Evolutionary conservation across 2,329 filamentous ascomycete species (phyloP).

Genomic region (Boeremia exigua): DNA sequence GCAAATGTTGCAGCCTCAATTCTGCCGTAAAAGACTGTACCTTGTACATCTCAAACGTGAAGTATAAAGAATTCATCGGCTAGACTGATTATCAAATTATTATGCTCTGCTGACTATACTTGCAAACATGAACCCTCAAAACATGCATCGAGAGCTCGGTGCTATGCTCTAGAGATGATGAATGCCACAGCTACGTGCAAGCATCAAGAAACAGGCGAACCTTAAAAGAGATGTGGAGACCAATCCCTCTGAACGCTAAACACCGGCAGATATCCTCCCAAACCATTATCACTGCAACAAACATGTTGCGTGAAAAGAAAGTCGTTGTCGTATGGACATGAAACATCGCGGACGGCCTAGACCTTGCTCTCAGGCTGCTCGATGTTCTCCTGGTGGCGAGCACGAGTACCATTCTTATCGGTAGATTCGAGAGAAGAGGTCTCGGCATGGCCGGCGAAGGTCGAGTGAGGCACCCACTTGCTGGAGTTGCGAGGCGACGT

Average conservation of each 20-base stretch:
- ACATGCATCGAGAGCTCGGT: neutral
- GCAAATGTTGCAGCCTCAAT: too few species aligned
- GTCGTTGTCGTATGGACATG: neutral
- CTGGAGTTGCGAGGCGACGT: conserved; percentile 73
- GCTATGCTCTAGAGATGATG: neutral
- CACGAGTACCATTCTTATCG: conserved; percentile 7
- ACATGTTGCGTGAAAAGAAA: neutral
- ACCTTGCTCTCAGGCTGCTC: neutral
- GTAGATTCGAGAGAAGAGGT: conserved; percentile 7
- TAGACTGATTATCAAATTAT: neutral
- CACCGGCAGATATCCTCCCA: neutral
- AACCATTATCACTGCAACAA: neutral
- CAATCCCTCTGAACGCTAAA: neutral
- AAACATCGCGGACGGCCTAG: neutral
- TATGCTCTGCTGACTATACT: conserved; percentile 4
- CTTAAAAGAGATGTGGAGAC: neutral
- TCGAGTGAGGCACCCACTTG: conserved; percentile 74
- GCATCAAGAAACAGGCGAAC: neutral
- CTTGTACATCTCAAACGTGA: too few species aligned
- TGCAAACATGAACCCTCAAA: neutral
- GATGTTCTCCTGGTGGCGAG: conserved; percentile 5
- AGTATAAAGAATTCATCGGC: neutral
- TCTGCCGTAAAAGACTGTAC: too few species aligned
- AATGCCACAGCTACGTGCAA: neutral
- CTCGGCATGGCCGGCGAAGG: conserved; percentile 59